Evolutionary conservation across 345 rosid species (phyloP).

Genomic region (Arabidopsis suecica): DNA sequence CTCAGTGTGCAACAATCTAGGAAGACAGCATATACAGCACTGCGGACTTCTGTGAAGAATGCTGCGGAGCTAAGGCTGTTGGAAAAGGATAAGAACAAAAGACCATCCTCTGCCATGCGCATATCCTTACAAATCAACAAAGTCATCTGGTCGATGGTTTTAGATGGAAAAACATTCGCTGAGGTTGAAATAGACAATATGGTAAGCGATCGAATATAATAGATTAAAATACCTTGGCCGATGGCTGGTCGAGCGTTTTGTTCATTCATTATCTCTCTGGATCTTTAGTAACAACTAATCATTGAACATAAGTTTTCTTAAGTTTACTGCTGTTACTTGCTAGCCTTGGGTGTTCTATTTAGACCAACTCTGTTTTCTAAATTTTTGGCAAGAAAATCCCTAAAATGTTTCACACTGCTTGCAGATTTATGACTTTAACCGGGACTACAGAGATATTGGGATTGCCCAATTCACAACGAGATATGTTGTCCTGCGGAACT

Average conservation of each 20-base stretch:
- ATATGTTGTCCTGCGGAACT: slow-evolving; percentile 81
- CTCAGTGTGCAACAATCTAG: slow-evolving; percentile 63
- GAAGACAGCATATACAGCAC: slow-evolving; percentile 76
- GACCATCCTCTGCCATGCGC: slow-evolving; percentile 98
- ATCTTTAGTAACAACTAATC: not conserved
- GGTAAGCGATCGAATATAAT: slow-evolving; percentile 54
- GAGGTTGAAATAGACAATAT: slow-evolving; percentile 98
- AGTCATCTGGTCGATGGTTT: slow-evolving; percentile 95
- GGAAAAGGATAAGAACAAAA: slow-evolving; percentile 97
- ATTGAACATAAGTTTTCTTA: not conserved
- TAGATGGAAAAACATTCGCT: slow-evolving; percentile 95
- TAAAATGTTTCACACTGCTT: slow-evolving; percentile 36
- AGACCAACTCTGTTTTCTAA: not conserved
- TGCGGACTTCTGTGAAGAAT: slow-evolving; percentile 74
- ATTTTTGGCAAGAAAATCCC: not conserved
- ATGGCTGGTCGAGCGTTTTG: not conserved
- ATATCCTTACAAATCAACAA: slow-evolving; percentile 83
- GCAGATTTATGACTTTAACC: slow-evolving; percentile 95
- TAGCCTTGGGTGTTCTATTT: not conserved
- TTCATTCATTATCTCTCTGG: not conserved
- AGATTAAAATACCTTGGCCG: not conserved
- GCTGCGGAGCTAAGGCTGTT: slow-evolving; percentile 82
- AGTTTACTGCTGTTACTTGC: slow-evolving; percentile 8
- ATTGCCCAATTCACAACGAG: slow-evolving; percentile 87
- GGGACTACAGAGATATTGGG: slow-evolving; percentile 94